Conservation (phyloP, 805 yeast genomes). For the Brettanomyces nanus region DNA sequence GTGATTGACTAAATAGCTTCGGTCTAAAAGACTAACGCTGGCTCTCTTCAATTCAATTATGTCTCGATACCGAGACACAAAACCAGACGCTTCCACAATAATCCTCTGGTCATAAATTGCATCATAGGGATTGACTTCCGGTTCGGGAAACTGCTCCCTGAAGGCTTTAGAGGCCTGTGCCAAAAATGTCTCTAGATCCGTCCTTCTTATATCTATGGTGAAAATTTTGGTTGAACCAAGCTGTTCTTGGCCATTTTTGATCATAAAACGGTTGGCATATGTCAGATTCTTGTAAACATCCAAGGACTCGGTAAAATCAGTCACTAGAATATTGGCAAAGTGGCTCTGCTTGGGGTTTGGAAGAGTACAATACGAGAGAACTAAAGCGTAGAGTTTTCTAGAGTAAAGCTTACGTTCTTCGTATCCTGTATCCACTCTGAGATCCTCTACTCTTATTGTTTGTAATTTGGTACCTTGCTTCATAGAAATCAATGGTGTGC, state of each 20-base stretch:
- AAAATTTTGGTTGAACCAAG: conserved; percentile 7
- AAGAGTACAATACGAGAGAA: conserved; percentile 10
- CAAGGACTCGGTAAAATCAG: conserved; percentile 17
- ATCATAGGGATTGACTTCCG: conserved; percentile 10
- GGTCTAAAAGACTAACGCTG: conserved; percentile 6
- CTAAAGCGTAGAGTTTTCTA: conserved; percentile 10
- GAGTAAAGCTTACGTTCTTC: conserved; percentile 3
- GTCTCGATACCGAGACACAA: conserved; percentile 10
- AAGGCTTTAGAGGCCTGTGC: neutral
- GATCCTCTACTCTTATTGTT: conserved; percentile 7
- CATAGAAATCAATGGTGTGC: too few species aligned
- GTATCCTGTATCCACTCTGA: conserved; percentile 4
- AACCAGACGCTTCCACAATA: conserved; percentile 15
- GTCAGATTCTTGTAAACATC: conserved; percentile 1
- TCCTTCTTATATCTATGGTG: conserved; percentile 8
- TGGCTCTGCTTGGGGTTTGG: neutral
- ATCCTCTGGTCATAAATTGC: conserved; percentile 10
- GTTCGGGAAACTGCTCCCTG: conserved; percentile 5
- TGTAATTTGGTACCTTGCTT: neutral
- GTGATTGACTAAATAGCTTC: conserved; percentile 5
- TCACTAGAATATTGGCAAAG: conserved; percentile 9
- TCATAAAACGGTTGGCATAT: neutral
- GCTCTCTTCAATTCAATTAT: conserved; percentile 16
- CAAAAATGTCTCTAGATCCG: conserved; percentile 6
- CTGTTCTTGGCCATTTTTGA: neutral